These are phyloP conservation scores for Delitschia confertaspora DNA, from an alignment of 495 filamentous ascomycete genomes.

Conservation along the genomic window DNA sequence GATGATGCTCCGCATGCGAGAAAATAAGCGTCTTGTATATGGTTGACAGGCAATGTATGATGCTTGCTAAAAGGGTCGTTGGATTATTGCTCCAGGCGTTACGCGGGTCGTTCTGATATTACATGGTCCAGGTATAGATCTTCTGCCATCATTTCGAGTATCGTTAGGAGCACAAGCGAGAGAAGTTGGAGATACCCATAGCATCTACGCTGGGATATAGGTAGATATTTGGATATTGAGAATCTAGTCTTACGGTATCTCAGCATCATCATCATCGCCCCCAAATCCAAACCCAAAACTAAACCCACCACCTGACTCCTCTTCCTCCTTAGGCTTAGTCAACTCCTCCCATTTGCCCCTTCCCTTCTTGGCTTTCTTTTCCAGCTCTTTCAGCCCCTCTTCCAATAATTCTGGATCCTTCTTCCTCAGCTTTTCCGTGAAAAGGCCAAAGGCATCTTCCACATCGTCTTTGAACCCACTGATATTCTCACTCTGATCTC, in stretches of 20 bases:
- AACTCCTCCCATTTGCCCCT: slow-evolving; percentile 85
- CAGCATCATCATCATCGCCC: slow-evolving; percentile 36
- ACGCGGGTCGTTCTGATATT: too few relatives aligned
- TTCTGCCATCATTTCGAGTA: too few relatives aligned
- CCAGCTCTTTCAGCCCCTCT: slow-evolving; percentile 54
- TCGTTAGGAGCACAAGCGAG: too few relatives aligned
- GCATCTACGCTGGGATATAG: too few relatives aligned
- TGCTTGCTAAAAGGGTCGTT: too few relatives aligned
- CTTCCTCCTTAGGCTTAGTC: slow-evolving; percentile 43
- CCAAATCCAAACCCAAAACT: slow-evolving; percentile 82
- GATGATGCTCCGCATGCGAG: too few relatives aligned
- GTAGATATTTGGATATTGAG: too few relatives aligned
- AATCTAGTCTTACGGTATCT: slow-evolving; percentile 23
- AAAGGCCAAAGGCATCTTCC: slow-evolving; percentile 59
- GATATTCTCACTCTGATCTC: slow-evolving; percentile 72
- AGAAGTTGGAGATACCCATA: too few relatives aligned
- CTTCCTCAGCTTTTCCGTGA: slow-evolving; percentile 59
- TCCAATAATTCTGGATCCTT: slow-evolving; percentile 57
- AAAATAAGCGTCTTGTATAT: too few relatives aligned
- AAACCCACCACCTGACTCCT: slow-evolving; percentile 51
- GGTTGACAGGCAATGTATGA: too few relatives aligned
- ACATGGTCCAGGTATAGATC: too few relatives aligned
- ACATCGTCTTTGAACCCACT: slow-evolving; percentile 76
- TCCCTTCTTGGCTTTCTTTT: slow-evolving; percentile 50
- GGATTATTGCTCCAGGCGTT: too few relatives aligned